Evolutionary conservation across 257 asterid species (phyloP), one percentile per base, ranked within the genome.

Genomic region (Nemophila menziesii): DNA sequence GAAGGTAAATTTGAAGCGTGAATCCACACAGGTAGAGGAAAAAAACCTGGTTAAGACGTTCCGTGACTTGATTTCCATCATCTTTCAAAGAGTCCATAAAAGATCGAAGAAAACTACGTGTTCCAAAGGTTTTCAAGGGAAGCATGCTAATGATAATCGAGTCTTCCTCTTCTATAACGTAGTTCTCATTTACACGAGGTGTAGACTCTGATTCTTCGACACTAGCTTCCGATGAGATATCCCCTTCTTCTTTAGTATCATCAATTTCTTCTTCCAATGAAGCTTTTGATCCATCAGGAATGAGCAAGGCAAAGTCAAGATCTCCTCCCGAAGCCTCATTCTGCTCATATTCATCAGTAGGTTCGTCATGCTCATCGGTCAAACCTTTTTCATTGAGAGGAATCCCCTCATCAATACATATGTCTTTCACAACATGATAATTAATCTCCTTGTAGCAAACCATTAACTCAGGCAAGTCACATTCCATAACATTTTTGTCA

Each of bases 341-440:
- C 16, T 21, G 52, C 19, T 29, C 16, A 12, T 24, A 52, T 49
- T 62, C 72, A 55, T 36, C 33, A 21, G 44, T 24, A 55, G 58
- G 65, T 43, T 53, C 17, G 38, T 66, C 51, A 47, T 19, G 33
- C 54, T 39, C 60, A 36, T 58, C 75, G 18, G 39, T 48, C 57
- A 59, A 55, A 48, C 22, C 46, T 51, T 70, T 63, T 20, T 63
- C 82, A 20, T 59, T 68, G 13, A 46, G 53, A 38, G 74, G 73
- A 66, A 57, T 46, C 48, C 94, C 85, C 51, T 77, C 83, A 26
- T 87, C 97, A 11, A 87, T 62, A 20, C 97, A 69, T 49, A 87
- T 87, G 57, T 87, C 97, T 64, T 77, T 86, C 54, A 73, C 60
- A 49, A 44, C 34, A 36, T 71, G 73, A 44, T 45, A 49, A 52